Evolutionary conservation across 2,329 filamentous ascomycete genomes (phyloP).

Genomic region (Fusarium sp.): DNA sequence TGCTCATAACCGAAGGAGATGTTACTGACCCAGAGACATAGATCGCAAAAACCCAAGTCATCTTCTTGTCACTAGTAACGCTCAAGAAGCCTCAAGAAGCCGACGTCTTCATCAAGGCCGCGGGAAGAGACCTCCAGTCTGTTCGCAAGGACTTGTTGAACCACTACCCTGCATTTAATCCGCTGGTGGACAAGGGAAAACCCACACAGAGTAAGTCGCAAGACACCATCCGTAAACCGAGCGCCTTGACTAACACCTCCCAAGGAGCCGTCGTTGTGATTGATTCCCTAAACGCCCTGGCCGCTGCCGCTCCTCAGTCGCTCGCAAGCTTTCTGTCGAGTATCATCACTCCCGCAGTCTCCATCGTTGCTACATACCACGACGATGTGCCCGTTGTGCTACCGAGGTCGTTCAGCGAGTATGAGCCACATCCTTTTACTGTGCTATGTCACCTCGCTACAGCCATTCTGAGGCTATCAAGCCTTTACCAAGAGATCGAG

Average conservation of each 20-base stretch:
- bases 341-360: slow-evolving; percentile 76
- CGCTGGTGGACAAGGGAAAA: slow-evolving; percentile 54
- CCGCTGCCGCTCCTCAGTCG: slow-evolving; percentile 67
- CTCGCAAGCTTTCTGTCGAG: slow-evolving; percentile 80
- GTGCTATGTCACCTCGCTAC: slow-evolving; percentile 90
- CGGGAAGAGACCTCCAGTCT: slow-evolving; percentile 69
- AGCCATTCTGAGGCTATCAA: slow-evolving; percentile 81
- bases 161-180: slow-evolving; percentile 62
- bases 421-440: slow-evolving; percentile 79
- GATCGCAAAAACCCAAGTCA: slow-evolving; percentile 77
- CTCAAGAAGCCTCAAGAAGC: slow-evolving; percentile 74
- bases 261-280: slow-evolving; percentile 82
- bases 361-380: slow-evolving; percentile 87
- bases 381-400: slow-evolving; percentile 78
- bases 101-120: slow-evolving; percentile 77
- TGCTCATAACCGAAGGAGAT: background rate
- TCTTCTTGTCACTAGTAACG: slow-evolving; percentile 86
- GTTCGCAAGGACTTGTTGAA: slow-evolving; percentile 74
- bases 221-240: background rate
- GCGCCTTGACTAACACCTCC: background rate
- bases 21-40: slow-evolving; percentile 32
- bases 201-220: slow-evolving; percentile 60
- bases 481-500: slow-evolving; percentile 81
- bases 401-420: slow-evolving; percentile 62
- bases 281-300: slow-evolving; percentile 82